phyloP scores from a whole-genome alignment of 2,329 filamentous ascomycete species.

The Pseudogymnoascus sp. region DNA sequence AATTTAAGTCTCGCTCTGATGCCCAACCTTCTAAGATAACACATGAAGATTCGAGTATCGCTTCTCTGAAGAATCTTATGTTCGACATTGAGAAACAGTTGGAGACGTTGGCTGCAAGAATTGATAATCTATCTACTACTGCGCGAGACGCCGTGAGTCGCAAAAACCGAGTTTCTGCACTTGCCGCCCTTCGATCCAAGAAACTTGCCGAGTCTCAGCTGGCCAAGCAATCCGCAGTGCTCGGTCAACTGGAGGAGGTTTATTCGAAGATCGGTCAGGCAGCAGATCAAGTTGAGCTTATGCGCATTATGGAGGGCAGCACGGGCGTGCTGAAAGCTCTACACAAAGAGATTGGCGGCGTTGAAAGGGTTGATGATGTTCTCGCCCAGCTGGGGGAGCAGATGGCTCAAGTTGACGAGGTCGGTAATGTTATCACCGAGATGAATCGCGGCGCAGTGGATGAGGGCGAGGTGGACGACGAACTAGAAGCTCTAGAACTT shows the following conservation, averaged over 20 bases:
- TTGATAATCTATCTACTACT: constrained; percentile 53
- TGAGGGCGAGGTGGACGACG: constrained; percentile 78
- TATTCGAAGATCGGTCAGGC: constrained; percentile 80
- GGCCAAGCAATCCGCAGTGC: constrained; percentile 59
- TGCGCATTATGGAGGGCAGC: constrained; percentile 74
- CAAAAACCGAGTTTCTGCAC: constrained; percentile 67
- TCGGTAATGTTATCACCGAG: constrained; percentile 68
- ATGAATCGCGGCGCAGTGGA: constrained; percentile 48
- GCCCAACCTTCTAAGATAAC: constrained; percentile 46
- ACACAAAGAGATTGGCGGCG: constrained; percentile 69
- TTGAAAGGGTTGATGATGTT: constrained; percentile 65
- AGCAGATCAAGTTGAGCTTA: constrained; percentile 71
- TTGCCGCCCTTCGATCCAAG: constrained; percentile 71
- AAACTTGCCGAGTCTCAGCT: constrained; percentile 72
- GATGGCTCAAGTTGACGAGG: constrained; percentile 75
- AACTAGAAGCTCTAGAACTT: constrained; percentile 63
- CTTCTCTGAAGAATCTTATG: constrained; percentile 72
- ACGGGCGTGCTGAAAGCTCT: constrained; percentile 62
- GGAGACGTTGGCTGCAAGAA: constrained; percentile 53
- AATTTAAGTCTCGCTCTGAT: constrained; percentile 53
- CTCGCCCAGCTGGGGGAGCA: constrained; percentile 69
- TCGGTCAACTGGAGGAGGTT: constrained; percentile 75
- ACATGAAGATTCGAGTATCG: constrained; percentile 71
- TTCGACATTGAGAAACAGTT: constrained; percentile 67
- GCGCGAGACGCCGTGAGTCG: constrained; percentile 62